A percentile compares a stretch with the other conserved stretches of the same genome.
Conservation (phyloP, 805 yeast genomes). For the Priceomyces haplophilus region DNA sequence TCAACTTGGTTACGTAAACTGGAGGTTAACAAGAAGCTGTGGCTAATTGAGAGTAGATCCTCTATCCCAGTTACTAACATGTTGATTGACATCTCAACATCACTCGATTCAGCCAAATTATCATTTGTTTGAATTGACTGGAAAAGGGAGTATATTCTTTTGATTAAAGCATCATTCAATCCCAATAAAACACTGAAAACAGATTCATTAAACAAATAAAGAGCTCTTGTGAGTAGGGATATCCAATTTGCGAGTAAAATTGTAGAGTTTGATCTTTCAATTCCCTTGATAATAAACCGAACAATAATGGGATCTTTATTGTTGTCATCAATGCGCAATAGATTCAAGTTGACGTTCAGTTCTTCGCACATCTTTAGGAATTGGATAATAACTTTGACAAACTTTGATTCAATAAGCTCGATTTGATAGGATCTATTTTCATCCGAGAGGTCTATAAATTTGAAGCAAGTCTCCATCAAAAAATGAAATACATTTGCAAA, state of each 20-base stretch:
- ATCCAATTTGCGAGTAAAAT: constrained; percentile 47
- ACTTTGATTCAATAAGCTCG: constrained; percentile 28
- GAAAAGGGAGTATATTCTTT: constrained; percentile 27
- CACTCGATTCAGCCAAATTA: constrained; percentile 11
- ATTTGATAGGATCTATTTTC: constrained; percentile 13
- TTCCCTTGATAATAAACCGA: constrained; percentile 48
- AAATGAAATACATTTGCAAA: constrained; percentile 45
- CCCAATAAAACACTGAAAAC: constrained; percentile 56
- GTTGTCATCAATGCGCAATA: constrained; percentile 29
- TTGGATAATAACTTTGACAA: constrained; percentile 25
- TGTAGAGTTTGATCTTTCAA: constrained; percentile 43
- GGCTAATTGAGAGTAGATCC: constrained; percentile 57
- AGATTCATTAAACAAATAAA: constrained; percentile 49
- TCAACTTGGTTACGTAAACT: constrained; percentile 18
- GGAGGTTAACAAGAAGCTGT: constrained; percentile 48
- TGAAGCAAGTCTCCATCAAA: constrained; percentile 35
- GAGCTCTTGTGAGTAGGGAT: constrained; percentile 47
- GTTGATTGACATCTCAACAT: constrained; percentile 43
- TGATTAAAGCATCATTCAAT: constrained; percentile 49
- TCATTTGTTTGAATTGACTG: constrained; percentile 3
- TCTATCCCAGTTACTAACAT: constrained; percentile 61
- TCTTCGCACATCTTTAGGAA: constrained; percentile 30
- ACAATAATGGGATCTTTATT: constrained; percentile 32
- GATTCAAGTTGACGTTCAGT: constrained; percentile 23
- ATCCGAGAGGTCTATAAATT: constrained; percentile 14